These are phyloP conservation scores for Pleurotus platypus DNA, from an alignment of 768 basidiomycete species.

Conservation along the genomic window DNA sequence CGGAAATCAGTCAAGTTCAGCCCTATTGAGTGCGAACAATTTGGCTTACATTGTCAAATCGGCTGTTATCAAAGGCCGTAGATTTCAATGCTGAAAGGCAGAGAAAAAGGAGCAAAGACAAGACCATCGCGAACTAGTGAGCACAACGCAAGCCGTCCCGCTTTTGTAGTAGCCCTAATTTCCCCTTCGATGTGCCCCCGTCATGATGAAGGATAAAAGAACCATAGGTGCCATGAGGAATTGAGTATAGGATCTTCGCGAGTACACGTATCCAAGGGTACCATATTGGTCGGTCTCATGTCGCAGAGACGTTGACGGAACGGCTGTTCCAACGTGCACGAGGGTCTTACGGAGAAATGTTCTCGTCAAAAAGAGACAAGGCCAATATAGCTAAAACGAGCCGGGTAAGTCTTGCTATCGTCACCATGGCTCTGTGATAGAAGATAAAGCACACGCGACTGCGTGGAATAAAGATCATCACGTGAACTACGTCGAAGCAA, in stretches of 20 bases:
- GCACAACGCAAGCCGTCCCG: neutral
- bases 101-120: conserved; percentile 9
- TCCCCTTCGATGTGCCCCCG: neutral
- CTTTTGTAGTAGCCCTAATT: neutral
- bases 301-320: neutral
- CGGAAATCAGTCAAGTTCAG: conserved; percentile 3
- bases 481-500: neutral
- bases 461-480: neutral
- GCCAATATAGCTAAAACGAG: neutral
- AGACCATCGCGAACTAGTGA: neutral
- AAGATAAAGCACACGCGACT: conserved; percentile 2
- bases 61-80: conserved; percentile 49
- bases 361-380: neutral
- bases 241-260: neutral
- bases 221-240: conserved; percentile 4
- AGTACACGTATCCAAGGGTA: conserved; percentile 3
- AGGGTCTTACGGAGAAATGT: neutral
- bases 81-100: conserved; percentile 13
- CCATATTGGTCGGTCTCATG: conserved; percentile 3
- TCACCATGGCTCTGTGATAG: neutral
- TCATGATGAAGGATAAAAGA: conserved; percentile 1
- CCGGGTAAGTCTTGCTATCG: neutral
- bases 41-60: conserved; percentile 58
- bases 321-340: neutral
- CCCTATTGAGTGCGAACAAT: neutral